Base-by-base conservation (phyloP, 495 filamentous ascomycete genomes). In the Entonaema liquescens region DNA sequence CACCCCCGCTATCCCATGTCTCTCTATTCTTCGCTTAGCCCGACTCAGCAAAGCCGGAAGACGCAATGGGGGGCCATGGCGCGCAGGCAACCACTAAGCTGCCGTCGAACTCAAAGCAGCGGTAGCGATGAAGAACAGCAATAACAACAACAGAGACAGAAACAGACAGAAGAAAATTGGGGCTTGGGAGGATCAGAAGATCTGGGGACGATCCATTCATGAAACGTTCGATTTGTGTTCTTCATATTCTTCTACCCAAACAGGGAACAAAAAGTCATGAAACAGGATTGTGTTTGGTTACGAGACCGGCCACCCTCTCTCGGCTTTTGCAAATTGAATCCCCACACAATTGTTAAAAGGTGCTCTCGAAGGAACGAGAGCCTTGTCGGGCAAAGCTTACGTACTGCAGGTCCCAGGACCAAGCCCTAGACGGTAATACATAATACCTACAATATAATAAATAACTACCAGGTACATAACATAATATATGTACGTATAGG, bases 161-260 rank as follows among this genome's bases (percentile, higher is more conserved):
- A 42, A 42, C 56, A 52, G 0, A 50, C 56, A 52, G 0, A 50
- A 33, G 13, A 54, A 52, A 35, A 54, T 23, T 55, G 40, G 36
- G 50, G 17, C 19, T 35, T 35, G 54, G 19, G 13, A 35, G 23
- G 65, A 55, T 61, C 57, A 62, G 59, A 55, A 62, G 65, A 68
- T 62, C 52, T 58, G 65, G 65, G 65, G 65, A 68, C 11, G 44
- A 62, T 35, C 65, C 58, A 62, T 49, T n/a, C n/a, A 50, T 68
- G 59, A 62, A 68, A 68, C 59, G 35, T 28, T 44, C n/a, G 23
- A 56, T 31, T 47, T 31, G 38, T 21, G 11, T 31, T 38, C 31
- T 55, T 53, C 49, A 53, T 19, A 50, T 54, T 29, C 65, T 55
- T 55, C 29, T 17, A 31, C 36, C 15, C 31, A 7, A 35, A n/a